Evolutionary conservation across 306 rosid genomes (phyloP), one percentile per base, ranked within the genome.

Genomic region (Cucurbita ficifolia): DNA sequence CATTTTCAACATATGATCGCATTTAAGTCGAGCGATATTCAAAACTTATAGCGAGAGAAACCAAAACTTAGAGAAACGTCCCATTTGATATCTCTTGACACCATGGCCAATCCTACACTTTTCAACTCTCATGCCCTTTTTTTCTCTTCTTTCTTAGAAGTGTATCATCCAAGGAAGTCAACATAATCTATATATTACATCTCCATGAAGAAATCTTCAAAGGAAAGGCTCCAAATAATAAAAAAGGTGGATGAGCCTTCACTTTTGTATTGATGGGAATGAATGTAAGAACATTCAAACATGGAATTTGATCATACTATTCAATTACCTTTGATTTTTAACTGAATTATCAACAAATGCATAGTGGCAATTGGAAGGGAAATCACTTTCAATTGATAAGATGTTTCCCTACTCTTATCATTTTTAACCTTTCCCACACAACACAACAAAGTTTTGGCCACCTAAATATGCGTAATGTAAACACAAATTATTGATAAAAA

Each of bases 341-440:
- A 14, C 68, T 60, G 46, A 1, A 60, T 14, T 6, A 60, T 60
- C 68, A 35, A 60, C 46, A 16, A 33, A 29, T 29, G 18, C 45
- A 17, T 60, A 36, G 68, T 60, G 36, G 43, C 4, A 35, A 60
- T 33, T 16, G 65, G 46, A 36, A 60, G 16, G 45, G 70, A n/a
- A 38, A 40, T 63, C 70, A 63, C 70, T 39, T 63, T 63, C 70
- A 40, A 40, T 14, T 63, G 70, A 63, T 18, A 63, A 39, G 70
- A 63, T 63, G 17, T 50, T 63, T 63, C 40, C 70, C 70, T 63
- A 63, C 70, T 63, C 70, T 63, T 62, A 17, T 39, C 70, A 62
- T 62, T 62, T 62, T 38, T 36, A 17, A 62, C 70, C 24, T 63
- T 63, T 19, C 14, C 48, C 29, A 39, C 29, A 39, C 48, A 63